Percentiles rank a stretch among this genome's conserved stretches.
These are phyloP conservation scores for Hippophae tibetana DNA, from an alignment of 306 rosid species.

Conservation along the genomic window DNA sequence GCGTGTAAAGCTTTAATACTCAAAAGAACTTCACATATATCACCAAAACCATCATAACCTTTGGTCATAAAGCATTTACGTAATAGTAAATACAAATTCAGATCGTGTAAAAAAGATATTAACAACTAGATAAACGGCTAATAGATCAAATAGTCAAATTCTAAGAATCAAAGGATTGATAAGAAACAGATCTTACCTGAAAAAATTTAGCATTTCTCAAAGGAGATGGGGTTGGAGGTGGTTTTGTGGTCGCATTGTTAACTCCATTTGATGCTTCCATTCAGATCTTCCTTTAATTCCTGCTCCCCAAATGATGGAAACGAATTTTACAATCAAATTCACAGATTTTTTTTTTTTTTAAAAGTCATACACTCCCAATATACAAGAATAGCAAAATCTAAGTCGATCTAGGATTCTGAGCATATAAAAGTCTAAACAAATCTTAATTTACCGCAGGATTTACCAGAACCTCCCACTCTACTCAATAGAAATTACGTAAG, in stretches of 20 bases:
- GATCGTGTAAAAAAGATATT: background rate
- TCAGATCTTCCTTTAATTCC: conserved; percentile 20
- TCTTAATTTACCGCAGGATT: background rate
- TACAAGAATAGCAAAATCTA: background rate
- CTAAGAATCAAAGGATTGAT: too few species aligned
- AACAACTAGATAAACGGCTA: background rate
- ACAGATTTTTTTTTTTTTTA: too few species aligned
- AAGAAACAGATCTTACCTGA: conserved; percentile 25
- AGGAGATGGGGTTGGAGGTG: conserved; percentile 53
- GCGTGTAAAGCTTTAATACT: too few species aligned
- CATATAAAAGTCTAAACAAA: background rate
- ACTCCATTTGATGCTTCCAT: conserved; percentile 41
- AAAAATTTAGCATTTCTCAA: conserved; percentile 46
- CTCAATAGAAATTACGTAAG: too few species aligned
- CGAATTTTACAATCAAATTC: conserved; percentile 1
- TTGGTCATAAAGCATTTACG: too few species aligned
- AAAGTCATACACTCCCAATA: background rate
- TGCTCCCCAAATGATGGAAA: conserved; percentile 16
- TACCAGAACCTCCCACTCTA: background rate
- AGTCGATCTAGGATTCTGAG: background rate
- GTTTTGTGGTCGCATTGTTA: conserved; percentile 25
- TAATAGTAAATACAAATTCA: background rate
- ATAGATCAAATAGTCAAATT: background rate
- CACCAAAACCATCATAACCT: too few species aligned
- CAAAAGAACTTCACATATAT: too few species aligned